Conservation (phyloP, 1,284 basidiomycete species). For the Cronartium ribicola region DNA sequence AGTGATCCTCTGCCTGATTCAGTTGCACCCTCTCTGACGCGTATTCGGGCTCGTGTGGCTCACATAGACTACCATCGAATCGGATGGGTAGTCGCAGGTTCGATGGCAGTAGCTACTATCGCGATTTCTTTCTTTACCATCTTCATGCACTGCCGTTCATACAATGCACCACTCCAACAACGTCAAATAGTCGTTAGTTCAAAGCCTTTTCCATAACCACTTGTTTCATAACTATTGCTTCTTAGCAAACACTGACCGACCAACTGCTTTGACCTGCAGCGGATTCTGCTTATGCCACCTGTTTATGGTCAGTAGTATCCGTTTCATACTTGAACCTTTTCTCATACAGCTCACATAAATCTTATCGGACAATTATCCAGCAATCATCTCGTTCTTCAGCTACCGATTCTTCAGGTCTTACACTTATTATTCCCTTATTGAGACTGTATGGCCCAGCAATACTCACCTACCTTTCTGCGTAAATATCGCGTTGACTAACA, state of each 20-base stretch:
- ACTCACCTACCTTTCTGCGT: background rate
- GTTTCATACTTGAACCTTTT: background rate
- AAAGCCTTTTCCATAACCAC: too few relatives aligned
- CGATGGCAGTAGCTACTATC: constrained; percentile 28
- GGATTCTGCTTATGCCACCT: constrained; percentile 36
- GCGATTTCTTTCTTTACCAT: constrained; percentile 20
- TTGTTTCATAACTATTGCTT: too few relatives aligned
- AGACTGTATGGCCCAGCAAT: constrained; percentile 19
- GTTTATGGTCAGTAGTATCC: constrained; percentile 24
- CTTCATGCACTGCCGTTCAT: constrained; percentile 10
- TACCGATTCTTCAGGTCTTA: constrained; percentile 76
- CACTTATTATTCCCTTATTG: constrained; percentile 41
- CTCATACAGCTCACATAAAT: background rate
- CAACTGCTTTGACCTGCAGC: constrained; percentile 4
- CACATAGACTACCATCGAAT: constrained; percentile 20
- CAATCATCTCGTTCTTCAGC: constrained; percentile 80
- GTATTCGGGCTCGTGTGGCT: too few relatives aligned
- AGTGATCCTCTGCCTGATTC: background rate
- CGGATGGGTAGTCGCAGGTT: constrained; percentile 31
- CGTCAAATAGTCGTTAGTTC: constrained; percentile 38
- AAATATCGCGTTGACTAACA: background rate
- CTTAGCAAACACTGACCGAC: background rate
- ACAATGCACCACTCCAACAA: constrained; percentile 27
- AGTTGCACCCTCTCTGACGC: background rate
- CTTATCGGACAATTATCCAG: constrained; percentile 47